Base-by-base conservation (phyloP, 2,329 filamentous ascomycete species). In the Venturiaceae sp. region DNA sequence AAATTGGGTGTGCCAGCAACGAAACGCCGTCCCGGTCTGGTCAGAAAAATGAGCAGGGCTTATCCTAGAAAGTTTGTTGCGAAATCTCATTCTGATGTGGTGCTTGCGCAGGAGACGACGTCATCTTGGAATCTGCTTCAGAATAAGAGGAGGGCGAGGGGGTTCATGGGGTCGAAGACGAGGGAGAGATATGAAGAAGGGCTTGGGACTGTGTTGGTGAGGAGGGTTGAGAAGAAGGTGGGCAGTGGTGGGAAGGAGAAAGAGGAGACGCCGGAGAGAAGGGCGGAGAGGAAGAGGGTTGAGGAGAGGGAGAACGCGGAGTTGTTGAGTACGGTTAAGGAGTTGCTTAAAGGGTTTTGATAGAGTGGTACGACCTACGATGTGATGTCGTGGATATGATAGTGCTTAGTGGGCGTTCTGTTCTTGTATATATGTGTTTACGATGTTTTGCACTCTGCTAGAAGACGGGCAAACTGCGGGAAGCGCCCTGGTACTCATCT, bases 141-240 rank as follows among this genome's bases (percentile, higher is more conserved):
- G 52, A 39, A 11, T 39, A 28, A 30, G 32, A 39, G 34, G 19
- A 39, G 19, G 46, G 46, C 30, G 7, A 26, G 34, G 5, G 23
- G 52, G 3, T 54, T 5, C 44, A 34, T 50, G 34, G 50, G 36
- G 52, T 26, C 19, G 28, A 47, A 39, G 39, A 46, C 26, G 69
- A 71, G 2, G 65, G 66, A 36, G 50, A 53, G 21, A 30, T 30
- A 30, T 30, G 23, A 50, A 26, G 44, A 50, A n/a, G 44, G 26
- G 26, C 11, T 50, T 13, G 26, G 30, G 44, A 50, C 44, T 23
- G 44, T 26, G 9, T 16, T n/a, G 21, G 13, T 23, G 19, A 3
- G 7, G 26, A 23, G n/a, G 11, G 14, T 32, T n/a, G 11, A 30
- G 13, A 30, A 30, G 5, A 6, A 21, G n/a, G 5, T 13, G 4